A percentile compares a stretch with the other conserved stretches of the same genome.
Conservation (phyloP, 2,329 filamentous ascomycete species). For the Cadophora luteo-olivacea region DNA sequence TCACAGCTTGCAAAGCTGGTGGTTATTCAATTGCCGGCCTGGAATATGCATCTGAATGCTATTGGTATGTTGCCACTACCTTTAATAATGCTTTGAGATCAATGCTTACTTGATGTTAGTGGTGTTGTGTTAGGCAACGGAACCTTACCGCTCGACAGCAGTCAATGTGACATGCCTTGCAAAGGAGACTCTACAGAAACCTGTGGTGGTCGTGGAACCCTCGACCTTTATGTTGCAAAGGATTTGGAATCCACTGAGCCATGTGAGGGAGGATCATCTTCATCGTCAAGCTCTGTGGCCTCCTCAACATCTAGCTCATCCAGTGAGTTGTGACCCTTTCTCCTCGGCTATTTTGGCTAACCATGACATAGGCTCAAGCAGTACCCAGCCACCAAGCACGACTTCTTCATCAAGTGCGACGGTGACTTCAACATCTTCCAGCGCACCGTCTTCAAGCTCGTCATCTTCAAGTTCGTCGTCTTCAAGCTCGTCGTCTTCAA, state of each 20-base stretch:
- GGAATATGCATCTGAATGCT: conserved; percentile 49
- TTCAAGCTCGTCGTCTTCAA: conserved; percentile 27
- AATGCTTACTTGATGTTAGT: conserved; percentile 30
- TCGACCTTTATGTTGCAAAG: conserved; percentile 52
- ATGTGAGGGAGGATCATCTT: conserved; percentile 45
- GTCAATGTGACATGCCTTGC: conserved; percentile 45
- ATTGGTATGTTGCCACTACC: conserved; percentile 37
- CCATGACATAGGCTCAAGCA: conserved; percentile 1
- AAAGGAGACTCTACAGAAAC: conserved; percentile 44
- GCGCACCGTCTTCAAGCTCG: not conserved
- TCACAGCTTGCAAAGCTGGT: conserved; percentile 47
- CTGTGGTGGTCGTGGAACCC: conserved; percentile 46
- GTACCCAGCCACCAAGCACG: not conserved
- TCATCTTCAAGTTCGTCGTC: conserved; percentile 27
- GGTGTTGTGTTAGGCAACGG: conserved; percentile 45
- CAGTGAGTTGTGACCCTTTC: not conserved
- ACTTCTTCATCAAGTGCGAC: conserved; percentile 10
- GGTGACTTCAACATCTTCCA: not conserved
- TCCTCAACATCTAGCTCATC: conserved; percentile 17
- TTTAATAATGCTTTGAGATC: not conserved
- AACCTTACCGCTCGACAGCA: conserved; percentile 33
- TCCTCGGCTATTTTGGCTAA: not conserved
- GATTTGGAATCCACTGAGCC: conserved; percentile 58
- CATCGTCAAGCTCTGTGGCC: conserved; percentile 37
- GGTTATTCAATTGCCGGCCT: conserved; percentile 49